phyloP scores from a whole-genome alignment of 179 eudicot species.

The Spergularia azorica region DNA sequence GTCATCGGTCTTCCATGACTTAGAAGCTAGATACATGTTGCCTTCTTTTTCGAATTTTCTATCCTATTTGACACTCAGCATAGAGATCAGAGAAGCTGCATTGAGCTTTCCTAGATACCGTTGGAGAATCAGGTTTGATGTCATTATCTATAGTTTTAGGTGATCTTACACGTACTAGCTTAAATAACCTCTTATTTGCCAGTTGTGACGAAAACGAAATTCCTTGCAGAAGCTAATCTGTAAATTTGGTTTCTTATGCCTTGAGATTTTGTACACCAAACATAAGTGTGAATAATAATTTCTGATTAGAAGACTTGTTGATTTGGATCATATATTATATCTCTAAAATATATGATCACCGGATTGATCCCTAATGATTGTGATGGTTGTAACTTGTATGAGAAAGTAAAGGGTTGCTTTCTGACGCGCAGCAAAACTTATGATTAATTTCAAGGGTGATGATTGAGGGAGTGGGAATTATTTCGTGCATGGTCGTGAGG shows the following conservation, averaged over 20 bases:
- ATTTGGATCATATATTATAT: constrained; percentile 8
- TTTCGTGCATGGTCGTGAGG: constrained; percentile 17
- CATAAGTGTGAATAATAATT: background rate
- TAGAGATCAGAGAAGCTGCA: too few species aligned
- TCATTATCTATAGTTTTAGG: too few species aligned
- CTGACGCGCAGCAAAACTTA: constrained; percentile 27
- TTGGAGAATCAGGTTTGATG: too few species aligned
- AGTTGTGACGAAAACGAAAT: constrained; percentile 6
- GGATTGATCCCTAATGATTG: constrained; percentile 25
- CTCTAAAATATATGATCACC: background rate
- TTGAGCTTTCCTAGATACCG: too few species aligned
- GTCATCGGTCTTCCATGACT: too few species aligned
- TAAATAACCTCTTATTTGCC: background rate
- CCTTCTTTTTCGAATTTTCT: too few species aligned
- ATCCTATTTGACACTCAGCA: too few species aligned
- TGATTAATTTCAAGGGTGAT: background rate
- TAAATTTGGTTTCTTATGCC: constrained; percentile 16
- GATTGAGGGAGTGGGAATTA: background rate
- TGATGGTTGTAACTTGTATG: constrained; percentile 11
- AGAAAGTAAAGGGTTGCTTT: constrained; percentile 32
- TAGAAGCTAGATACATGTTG: too few species aligned
- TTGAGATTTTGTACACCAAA: constrained; percentile 15
- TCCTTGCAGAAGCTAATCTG: constrained; percentile 1
- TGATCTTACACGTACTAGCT: background rate
- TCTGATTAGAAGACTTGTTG: constrained; percentile 19